phyloP scores from a whole-genome alignment of 805 yeast genomes.

The Lachancea quebecensis region DNA sequence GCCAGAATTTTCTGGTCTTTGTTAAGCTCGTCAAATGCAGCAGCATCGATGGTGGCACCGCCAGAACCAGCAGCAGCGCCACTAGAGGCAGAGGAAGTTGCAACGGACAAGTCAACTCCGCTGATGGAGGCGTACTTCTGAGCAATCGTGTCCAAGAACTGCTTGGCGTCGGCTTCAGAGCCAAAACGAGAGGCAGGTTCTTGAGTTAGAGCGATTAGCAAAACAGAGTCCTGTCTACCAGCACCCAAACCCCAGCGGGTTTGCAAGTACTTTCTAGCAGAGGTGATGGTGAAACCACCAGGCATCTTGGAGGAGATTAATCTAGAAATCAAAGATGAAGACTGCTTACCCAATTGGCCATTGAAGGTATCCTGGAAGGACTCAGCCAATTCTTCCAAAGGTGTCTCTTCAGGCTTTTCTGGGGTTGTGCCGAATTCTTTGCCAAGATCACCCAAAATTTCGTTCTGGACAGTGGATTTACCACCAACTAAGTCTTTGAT shows the following conservation, averaged over 20 bases:
- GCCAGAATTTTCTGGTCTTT: slow-evolving; percentile 44
- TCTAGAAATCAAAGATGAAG: slow-evolving; percentile 82
- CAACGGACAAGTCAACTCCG: slow-evolving; percentile 69
- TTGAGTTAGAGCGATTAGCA: slow-evolving; percentile 73
- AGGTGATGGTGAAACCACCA: slow-evolving; percentile 93
- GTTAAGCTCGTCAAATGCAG: slow-evolving; percentile 73
- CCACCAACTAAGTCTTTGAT: slow-evolving; percentile 97
- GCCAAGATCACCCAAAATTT: slow-evolving; percentile 96
- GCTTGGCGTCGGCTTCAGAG: slow-evolving; percentile 83
- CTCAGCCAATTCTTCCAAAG: slow-evolving; percentile 91
- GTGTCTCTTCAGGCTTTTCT: slow-evolving; percentile 98
- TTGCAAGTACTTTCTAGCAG: slow-evolving; percentile 88
- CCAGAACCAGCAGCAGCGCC: slow-evolving; percentile 57
- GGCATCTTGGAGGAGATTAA: slow-evolving; percentile 97
- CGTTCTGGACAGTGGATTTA: slow-evolving; percentile 97
- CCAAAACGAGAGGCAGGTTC: slow-evolving; percentile 91
- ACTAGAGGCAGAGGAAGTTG: slow-evolving; percentile 46
- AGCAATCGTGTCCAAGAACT: slow-evolving; percentile 73
- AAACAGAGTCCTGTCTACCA: slow-evolving; percentile 90
- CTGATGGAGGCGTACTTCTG: slow-evolving; percentile 78
- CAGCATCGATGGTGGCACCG: slow-evolving; percentile 87
- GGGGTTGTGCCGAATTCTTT: slow-evolving; percentile 98
- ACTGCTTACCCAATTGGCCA: slow-evolving; percentile 91
- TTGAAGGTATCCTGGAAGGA: slow-evolving; percentile 84
- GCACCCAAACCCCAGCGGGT: slow-evolving; percentile 86